Base-by-base conservation (phyloP, 805 yeast species). In the Metschnikowia peoriensis region DNA sequence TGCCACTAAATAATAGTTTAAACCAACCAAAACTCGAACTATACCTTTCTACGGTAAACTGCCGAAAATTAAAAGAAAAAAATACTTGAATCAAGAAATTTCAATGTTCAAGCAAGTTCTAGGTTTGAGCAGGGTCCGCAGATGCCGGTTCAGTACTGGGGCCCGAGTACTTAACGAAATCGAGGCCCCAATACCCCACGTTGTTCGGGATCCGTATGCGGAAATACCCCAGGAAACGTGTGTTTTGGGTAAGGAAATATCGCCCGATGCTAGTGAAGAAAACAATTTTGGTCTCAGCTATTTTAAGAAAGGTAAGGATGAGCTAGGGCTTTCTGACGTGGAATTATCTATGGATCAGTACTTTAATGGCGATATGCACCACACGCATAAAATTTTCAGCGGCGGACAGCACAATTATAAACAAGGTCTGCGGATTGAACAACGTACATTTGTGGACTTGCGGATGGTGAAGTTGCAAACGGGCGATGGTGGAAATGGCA, bases 401-500 rank as follows among this genome's bases (percentile, higher is more conserved):
- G 73, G 72, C n/a, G 67, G 66, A 32, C 66, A 61, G 47, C 58
- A 52, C 37, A 55, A 59, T 43, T 56, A 58, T 49, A 54, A 61
- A 39, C 69, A 66, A 53, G 77, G 71, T 10, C 66, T 66, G 47
- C 61, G 63, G 46, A 63, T 69, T 1, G 78, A 73, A 49, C 73
- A 68, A 53, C 58, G 74, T 38, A 70, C 76, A 37, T 75, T 75
- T 54, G 71, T 58, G 32, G 77, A 77, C 79, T 78, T 73, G 4
- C 79, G 86, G 53, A 78, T 89, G 7, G 76, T 93, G 9, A 81
- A 81, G 50, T 72, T 90, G 8, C 66, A 71, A 4, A 83, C 96
- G 28, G 99, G 99, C 0, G 76, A 72, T 40, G 99, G 99, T 17
- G 99, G 99, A 1, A 77, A 86, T 65, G 99, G 99, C 7, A 76